Evolutionary conservation across 345 rosid genomes (phyloP), one percentile per base, ranked within the genome.

Genomic region (Gossypium raimondii): DNA sequence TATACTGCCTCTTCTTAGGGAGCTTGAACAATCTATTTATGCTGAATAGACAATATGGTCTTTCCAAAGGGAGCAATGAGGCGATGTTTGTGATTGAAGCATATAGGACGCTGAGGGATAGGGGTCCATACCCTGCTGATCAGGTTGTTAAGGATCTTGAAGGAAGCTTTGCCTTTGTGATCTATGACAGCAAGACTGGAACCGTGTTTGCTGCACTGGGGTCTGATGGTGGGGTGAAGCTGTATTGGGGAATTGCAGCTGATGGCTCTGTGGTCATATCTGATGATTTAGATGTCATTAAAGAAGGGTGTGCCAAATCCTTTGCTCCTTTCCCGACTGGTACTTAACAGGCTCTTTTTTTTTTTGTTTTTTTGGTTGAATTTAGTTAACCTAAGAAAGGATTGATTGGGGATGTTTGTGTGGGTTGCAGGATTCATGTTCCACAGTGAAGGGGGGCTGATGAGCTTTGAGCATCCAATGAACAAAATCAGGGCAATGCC

Each of bases 51-150:
- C 97, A 91, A 41, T 95, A 95, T 70, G 99, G 99, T 10, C 81
- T 93, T 3, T 74, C 90, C 4, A 95, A 89, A 83, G 84, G 86
- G 47, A 72, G 84, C n/a, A 84, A 88, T 25, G 98, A 95, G 74
- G 98, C 99, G 0, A 79, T 86, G 93, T 81, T 93, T 67, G 87
- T 93, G 60, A 90, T 89, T 41, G 97, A 93, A 84, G 97, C 97
- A 2, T 95, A 95, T 43, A 78, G 90, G 59, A 95, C 99, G 0
- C 87, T 95, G 2, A 83, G 99, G 60, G 98, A 95, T 78, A 83
- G 99, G 25, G 98, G 99, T 56, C 99, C 98, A 0, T 95, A 91
- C 78, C 99, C 99, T 0, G 94, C 98, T 24, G 93, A 93, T 76
- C 91, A 95, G 79, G 97, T 95, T 22, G 90, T 95, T 9, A 87